A percentile compares a stretch with the other conserved stretches of the same genome.
Conservation (phyloP, 164 flowering plant species). For the Paratinospora sagittata region DNA sequence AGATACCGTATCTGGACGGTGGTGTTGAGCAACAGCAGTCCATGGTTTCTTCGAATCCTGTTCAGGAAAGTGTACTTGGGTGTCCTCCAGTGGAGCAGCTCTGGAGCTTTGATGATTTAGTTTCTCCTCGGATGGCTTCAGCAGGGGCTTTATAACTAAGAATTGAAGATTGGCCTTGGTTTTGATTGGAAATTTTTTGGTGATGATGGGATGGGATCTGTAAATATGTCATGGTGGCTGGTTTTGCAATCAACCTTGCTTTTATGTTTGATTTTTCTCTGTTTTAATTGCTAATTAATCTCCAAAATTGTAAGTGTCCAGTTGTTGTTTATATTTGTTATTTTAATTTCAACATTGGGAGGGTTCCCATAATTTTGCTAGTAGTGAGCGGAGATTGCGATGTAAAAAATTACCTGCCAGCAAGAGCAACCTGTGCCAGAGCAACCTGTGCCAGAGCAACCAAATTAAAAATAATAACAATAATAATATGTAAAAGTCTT, state of each 20-base stretch:
- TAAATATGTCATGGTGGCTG: background rate
- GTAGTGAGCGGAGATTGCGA: too few species aligned
- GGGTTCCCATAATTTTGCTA: too few species aligned
- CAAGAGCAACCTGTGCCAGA: too few species aligned
- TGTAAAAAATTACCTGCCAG: too few species aligned
- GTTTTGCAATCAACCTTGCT: too few species aligned
- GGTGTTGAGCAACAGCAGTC: slow-evolving; percentile 4
- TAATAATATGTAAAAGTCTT: too few species aligned
- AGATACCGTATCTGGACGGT: slow-evolving; percentile 68
- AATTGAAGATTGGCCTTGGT: background rate
- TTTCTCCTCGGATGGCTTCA: background rate
- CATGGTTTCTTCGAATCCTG: slow-evolving; percentile 15
- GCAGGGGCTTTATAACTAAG: background rate
- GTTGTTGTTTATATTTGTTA: too few species aligned
- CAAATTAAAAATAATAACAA: too few species aligned
- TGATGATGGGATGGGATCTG: background rate
- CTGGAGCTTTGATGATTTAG: slow-evolving; percentile 16
- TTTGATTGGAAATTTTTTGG: background rate
- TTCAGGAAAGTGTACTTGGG: slow-evolving; percentile 35
- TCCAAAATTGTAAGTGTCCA: background rate
- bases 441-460: too few species aligned
- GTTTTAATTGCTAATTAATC: background rate
- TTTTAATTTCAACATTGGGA: too few species aligned
- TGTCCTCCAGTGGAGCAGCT: slow-evolving; percentile 27
- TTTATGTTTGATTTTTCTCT: background rate